phyloP scores from a whole-genome alignment of 345 rosid species.

The Euclidium syriacum region DNA sequence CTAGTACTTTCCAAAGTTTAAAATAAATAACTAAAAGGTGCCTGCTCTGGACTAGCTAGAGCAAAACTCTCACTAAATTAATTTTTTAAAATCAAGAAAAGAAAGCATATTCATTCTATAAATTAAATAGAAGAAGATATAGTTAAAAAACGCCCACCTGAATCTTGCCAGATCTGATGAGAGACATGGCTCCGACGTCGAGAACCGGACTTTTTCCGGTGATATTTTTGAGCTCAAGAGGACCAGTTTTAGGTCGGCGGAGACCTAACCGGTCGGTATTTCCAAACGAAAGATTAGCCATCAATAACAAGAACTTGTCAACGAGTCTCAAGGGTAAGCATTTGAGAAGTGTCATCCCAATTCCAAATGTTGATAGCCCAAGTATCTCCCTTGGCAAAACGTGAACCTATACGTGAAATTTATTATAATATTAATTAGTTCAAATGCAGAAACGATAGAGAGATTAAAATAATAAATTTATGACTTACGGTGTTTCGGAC shows the following conservation, averaged over 20 bases:
- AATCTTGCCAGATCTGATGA: slow-evolving; percentile 53
- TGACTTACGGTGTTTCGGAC: slow-evolving; percentile 52
- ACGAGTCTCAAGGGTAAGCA: slow-evolving; percentile 53
- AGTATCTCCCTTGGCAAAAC: slow-evolving; percentile 60
- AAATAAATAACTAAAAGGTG: background rate
- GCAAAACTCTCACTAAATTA: background rate
- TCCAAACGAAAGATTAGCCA: slow-evolving; percentile 43
- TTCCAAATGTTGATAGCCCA: slow-evolving; percentile 55
- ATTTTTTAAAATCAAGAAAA: background rate
- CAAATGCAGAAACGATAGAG: background rate
- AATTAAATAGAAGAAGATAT: background rate
- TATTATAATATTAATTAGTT: background rate
- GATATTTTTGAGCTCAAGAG: slow-evolving; percentile 50
- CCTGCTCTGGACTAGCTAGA: background rate
- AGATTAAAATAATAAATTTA: background rate
- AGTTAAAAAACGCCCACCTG: slow-evolving; percentile 34
- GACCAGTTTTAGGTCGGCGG: slow-evolving; percentile 58
- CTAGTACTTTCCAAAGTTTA: background rate
- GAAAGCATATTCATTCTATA: background rate
- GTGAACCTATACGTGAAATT: slow-evolving; percentile 42
- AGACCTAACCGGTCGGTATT: slow-evolving; percentile 50
- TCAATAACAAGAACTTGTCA: slow-evolving; percentile 47
- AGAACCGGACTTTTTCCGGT: slow-evolving; percentile 67
- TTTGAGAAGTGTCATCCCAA: slow-evolving; percentile 54
- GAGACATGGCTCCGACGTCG: slow-evolving; percentile 55